Percentiles rank a stretch among this genome's conserved stretches.
phyloP scores from a whole-genome alignment of 495 filamentous ascomycete species.

The Trichoderma parareesei region DNA sequence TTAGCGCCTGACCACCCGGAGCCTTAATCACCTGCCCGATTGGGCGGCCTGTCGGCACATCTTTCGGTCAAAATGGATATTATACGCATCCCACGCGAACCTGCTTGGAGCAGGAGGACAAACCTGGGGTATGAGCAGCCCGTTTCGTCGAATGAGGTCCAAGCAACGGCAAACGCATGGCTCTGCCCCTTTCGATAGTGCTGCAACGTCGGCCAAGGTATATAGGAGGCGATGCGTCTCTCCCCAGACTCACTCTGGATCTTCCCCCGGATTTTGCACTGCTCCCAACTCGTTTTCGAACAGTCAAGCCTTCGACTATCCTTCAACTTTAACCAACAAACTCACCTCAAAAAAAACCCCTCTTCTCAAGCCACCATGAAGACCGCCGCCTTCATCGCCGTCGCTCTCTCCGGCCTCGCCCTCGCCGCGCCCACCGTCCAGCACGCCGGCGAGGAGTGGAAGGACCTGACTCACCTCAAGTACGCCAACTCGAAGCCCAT shows the following conservation, averaged over 20 bases:
- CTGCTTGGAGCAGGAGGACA: conserved; percentile 3
- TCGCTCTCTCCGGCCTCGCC: conserved; percentile 3
- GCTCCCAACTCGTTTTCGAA: background rate
- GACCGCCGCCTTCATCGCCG: conserved; percentile 4
- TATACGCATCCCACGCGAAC: conserved; percentile 7
- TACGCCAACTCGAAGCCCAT: background rate
- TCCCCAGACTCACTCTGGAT: background rate
- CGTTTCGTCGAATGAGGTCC: background rate
- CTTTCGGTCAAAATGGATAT: conserved; percentile 10
- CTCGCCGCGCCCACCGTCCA: background rate
- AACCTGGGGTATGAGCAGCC: background rate
- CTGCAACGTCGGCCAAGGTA: background rate
- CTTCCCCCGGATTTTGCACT: conserved; percentile 1
- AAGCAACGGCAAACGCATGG: background rate
- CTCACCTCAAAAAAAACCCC: background rate
- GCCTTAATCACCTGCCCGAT: background rate
- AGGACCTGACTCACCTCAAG: background rate
- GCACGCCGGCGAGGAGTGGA: background rate
- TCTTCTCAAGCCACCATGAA: background rate
- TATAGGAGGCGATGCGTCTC: background rate
- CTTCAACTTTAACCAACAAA: background rate
- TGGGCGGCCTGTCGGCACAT: background rate
- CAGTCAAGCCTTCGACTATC: background rate
- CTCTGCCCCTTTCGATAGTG: background rate
- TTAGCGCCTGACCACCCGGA: background rate